Evolutionary conservation across 225 moss, liverwort and hornwort species (phyloP).

Genomic region (Marchantia paleacea): DNA sequence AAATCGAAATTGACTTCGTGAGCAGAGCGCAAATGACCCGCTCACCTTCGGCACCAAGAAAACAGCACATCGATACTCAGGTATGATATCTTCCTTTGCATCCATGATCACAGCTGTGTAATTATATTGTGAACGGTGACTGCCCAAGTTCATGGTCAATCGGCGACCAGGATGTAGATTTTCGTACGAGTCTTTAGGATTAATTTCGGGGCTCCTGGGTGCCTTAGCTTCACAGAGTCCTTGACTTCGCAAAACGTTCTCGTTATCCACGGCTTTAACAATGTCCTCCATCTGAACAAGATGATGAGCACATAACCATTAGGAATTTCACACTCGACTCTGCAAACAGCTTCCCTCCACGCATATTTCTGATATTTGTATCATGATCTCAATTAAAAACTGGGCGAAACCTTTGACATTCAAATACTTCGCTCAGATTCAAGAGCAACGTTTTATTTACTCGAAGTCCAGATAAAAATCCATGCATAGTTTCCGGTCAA

Average conservation of each 20-base stretch:
- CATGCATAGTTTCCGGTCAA: too few relatives aligned
- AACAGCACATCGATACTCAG: constrained; percentile 66
- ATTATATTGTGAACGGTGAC: constrained; percentile 34
- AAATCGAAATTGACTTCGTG: too few relatives aligned
- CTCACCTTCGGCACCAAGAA: constrained; percentile 85
- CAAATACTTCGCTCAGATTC: too few relatives aligned
- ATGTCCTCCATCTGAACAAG: constrained; percentile 57
- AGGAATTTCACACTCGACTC: too few relatives aligned
- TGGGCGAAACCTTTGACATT: too few relatives aligned
- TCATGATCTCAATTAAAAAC: too few relatives aligned
- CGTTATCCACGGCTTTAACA: constrained; percentile 52
- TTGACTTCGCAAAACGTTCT: constrained; percentile 56
- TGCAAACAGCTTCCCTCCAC: too few relatives aligned
- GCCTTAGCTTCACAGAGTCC: constrained; percentile 25
- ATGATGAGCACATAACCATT: background rate
- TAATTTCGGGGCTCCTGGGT: constrained; percentile 18
- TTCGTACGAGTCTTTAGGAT: constrained; percentile 49
- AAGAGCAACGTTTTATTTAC: too few relatives aligned
- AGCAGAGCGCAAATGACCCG: too few relatives aligned
- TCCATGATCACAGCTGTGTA: constrained; percentile 73
- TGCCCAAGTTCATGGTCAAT: constrained; percentile 48
- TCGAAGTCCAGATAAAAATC: too few relatives aligned
- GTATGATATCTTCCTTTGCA: constrained; percentile 68
- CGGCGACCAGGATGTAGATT: constrained; percentile 66
- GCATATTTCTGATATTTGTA: too few relatives aligned